Base-by-base conservation (phyloP, 306 rosid genomes). In the Macrotyloma uniflorum region DNA sequence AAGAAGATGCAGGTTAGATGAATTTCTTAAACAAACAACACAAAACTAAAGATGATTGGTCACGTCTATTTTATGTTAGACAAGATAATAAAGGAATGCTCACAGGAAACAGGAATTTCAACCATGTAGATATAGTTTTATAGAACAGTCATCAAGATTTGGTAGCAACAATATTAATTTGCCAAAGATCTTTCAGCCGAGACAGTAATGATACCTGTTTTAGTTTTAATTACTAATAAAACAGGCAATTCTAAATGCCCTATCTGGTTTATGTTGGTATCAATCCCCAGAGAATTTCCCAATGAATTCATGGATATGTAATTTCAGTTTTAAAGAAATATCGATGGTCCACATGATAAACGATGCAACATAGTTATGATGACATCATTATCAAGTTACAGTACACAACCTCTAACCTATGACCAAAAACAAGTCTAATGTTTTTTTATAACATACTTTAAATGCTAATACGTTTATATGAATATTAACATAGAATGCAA, bases 51-150 rank as follows among this genome's bases (percentile, higher is more conserved):
- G 15, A 65, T 78, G 67, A 54, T n/a, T 24, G 18, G 54, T 65
- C 53, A 74, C 22, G 43, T 26, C 13, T 47, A 15, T 16, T 71
- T 26, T 20, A 58, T 57, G 71, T 69, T 50, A 43, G 19, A 58
- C 8, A 10, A 57, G 80, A 72, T 45, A 67, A 65, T 43, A 40
- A 14, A 75, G 4, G 68, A 43, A 66, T 49, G 42, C 22, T 32
- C 12, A 65, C 47, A 55, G 6, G 26, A 24, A 42, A 40, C 20
- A n/a, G 32, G 18, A 63, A 70, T 11, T 28, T 43, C 38, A 11
- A 62, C 12, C 45, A 26, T 14, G 35, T 43, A 26, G 38, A 82
- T 16, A 30, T 2, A 64, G 5, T 46, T 46, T 49, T 61, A 13
- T 8, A 64, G 16, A 0, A 35, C 0, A 18, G 73, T 16, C 38